Percentiles rank a stretch among this genome's conserved stretches.
Evolutionary conservation across 208 protist genomes (phyloP).

Genomic region (Crithidia fasciculata): DNA sequence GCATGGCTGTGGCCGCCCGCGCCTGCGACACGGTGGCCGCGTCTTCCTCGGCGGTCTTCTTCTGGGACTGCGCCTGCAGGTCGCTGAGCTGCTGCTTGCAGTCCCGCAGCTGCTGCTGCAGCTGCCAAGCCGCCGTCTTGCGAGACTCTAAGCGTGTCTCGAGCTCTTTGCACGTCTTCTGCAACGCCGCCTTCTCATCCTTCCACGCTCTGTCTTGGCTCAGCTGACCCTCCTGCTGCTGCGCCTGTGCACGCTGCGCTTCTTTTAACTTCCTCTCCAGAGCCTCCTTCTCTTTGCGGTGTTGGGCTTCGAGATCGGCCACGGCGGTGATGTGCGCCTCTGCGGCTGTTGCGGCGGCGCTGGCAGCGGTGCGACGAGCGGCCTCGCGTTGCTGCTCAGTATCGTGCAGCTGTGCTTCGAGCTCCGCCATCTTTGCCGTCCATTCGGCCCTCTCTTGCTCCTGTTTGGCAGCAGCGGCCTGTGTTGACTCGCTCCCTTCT

Average conservation of each 20-base stretch:
- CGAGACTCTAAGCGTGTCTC: slow-evolving; percentile 26
- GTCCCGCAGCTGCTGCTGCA: slow-evolving; percentile 31
- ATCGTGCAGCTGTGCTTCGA: slow-evolving; percentile 2
- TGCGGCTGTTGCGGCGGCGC: neutral
- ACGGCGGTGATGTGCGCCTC: neutral
- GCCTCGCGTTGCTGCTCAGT: neutral
- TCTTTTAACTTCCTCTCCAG: neutral
- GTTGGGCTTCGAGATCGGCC: neutral
- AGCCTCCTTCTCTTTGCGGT: slow-evolving; percentile 4
- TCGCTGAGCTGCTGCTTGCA: slow-evolving; percentile 22
- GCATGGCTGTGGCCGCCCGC: slow-evolving; percentile 6
- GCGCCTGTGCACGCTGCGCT: slow-evolving; percentile 1
- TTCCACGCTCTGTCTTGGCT: slow-evolving; percentile 18
- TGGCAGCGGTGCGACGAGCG: neutral
- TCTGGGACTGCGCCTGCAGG: slow-evolving; percentile 1
- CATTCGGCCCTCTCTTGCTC: neutral
- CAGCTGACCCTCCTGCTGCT: neutral
- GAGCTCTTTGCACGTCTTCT: slow-evolving; percentile 24
- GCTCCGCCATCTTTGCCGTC: neutral
- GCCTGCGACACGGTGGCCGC: slow-evolving; percentile 10
- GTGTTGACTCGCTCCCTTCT: neutral
- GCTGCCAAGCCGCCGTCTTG: slow-evolving; percentile 19
- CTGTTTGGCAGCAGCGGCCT: neutral
- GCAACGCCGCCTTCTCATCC: slow-evolving; percentile 24
- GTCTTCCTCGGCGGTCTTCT: slow-evolving; percentile 3